Evolutionary conservation across 1,284 basidiomycete genomes (phyloP).

Genomic region (Volvariella surrecta): DNA sequence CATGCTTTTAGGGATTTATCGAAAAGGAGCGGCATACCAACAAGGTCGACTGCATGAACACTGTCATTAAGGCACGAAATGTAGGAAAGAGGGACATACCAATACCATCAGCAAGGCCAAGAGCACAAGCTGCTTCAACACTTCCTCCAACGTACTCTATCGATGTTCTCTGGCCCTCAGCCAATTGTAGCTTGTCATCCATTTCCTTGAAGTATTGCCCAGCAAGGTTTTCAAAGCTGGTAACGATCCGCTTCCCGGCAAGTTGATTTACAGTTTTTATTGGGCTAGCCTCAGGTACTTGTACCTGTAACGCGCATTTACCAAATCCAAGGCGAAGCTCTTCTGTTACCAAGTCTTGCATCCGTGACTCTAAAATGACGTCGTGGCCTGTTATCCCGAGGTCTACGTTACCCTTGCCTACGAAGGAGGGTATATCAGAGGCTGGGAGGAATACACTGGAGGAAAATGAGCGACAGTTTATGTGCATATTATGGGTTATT

Average conservation of each 20-base stretch:
- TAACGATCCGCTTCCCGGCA: constrained; percentile 88
- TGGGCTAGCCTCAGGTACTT: constrained; percentile 78
- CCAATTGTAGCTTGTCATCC: constrained; percentile 51
- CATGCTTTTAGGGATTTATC: neutral
- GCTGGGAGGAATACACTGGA: constrained; percentile 95
- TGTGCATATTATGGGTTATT: neutral
- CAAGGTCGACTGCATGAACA: constrained; percentile 67
- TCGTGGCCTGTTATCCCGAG: constrained; percentile 95
- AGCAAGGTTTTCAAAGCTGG: constrained; percentile 87
- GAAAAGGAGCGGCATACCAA: constrained; percentile 48
- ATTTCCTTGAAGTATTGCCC: constrained; percentile 72
- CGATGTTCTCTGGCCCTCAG: constrained; percentile 52
- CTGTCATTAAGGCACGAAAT: constrained; percentile 2
- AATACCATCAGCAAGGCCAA: constrained; percentile 96
- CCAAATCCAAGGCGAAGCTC: constrained; percentile 87
- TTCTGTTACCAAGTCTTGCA: constrained; percentile 73
- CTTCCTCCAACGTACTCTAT: constrained; percentile 97
- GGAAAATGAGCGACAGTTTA: constrained; percentile 3
- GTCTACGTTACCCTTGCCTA: constrained; percentile 95
- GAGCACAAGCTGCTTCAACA: constrained; percentile 95
- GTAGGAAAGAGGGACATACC: constrained; percentile 43
- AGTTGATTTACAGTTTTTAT: constrained; percentile 75
- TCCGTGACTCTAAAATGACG: constrained; percentile 87
- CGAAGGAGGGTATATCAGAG: constrained; percentile 96
- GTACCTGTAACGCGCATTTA: constrained; percentile 91